Percentiles rank a stretch among this genome's conserved stretches.
Conservation (phyloP, 2,329 filamentous ascomycete genomes). For the Clonostachys chloroleuca region DNA sequence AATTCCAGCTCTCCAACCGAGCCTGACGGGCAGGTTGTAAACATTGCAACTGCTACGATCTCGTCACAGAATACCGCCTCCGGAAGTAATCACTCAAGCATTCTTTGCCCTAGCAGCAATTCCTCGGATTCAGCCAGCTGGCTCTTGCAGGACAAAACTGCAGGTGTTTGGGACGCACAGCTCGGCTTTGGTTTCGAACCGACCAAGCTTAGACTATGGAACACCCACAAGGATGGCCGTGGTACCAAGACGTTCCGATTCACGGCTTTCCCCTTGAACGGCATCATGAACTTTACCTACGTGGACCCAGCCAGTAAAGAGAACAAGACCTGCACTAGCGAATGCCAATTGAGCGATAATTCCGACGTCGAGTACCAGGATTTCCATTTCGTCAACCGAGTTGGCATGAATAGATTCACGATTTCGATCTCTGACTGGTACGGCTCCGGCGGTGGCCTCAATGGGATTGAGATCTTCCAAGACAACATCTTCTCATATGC, state of each 20-base stretch:
- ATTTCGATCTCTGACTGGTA: slow-evolving; percentile 87
- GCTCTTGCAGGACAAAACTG: slow-evolving; percentile 66
- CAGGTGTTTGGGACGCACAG: slow-evolving; percentile 78
- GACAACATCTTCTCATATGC: slow-evolving; percentile 85
- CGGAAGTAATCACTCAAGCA: slow-evolving; percentile 64
- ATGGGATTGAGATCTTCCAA: slow-evolving; percentile 83
- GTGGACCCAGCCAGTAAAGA: slow-evolving; percentile 68
- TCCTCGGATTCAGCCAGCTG: slow-evolving; percentile 75
- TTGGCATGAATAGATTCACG: slow-evolving; percentile 84
- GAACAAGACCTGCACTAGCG: slow-evolving; percentile 69
- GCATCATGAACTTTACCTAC: slow-evolving; percentile 96
- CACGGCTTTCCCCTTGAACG: slow-evolving; percentile 77
- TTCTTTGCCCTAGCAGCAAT: slow-evolving; percentile 70
- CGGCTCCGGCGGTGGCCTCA: slow-evolving; percentile 76
- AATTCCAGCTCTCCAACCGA: slow-evolving; percentile 68
- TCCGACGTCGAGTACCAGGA: slow-evolving; percentile 69
- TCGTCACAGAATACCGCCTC: slow-evolving; percentile 59
- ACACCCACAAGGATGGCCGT: slow-evolving; percentile 77
- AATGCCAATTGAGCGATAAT: slow-evolving; percentile 79
- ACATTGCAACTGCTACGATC: slow-evolving; percentile 75
- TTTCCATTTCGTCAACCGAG: slow-evolving; percentile 81
- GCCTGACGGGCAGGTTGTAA: slow-evolving; percentile 75
- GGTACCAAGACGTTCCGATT: slow-evolving; percentile 88
- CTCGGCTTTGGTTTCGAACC: slow-evolving; percentile 84
- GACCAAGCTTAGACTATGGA: slow-evolving; percentile 82